Percentiles rank a stretch among this genome's conserved stretches.
Conservation (phyloP, 192 early-diverging fungal species). For the Fimicolochytrium jonesii region DNA sequence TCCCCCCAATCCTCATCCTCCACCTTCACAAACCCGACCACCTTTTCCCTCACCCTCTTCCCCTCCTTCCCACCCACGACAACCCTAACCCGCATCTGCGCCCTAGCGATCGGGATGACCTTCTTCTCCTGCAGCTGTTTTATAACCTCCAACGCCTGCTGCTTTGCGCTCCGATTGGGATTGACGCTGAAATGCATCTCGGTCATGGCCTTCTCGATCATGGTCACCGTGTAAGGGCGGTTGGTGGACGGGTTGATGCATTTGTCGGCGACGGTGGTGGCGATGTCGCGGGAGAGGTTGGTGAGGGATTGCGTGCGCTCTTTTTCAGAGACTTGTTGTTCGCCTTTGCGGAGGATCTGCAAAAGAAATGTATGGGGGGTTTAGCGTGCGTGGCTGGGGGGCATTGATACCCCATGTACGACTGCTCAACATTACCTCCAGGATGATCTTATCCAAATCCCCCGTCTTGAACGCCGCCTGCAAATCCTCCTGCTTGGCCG, state of each 20-base stretch:
- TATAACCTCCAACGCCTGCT: conserved; percentile 93
- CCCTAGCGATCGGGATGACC: conserved; percentile 86
- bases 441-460: conserved; percentile 70
- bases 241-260: conserved; percentile 95
- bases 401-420: too few species aligned
- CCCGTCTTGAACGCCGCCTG: conserved; percentile 84
- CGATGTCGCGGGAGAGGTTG: conserved; percentile 84
- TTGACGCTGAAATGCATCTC: conserved; percentile 92
- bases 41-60: conserved; percentile 80
- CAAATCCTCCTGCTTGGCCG: conserved; percentile 85
- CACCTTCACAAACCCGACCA: conserved; percentile 58
- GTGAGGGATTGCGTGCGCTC: conserved; percentile 84
- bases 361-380: too few species aligned
- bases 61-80: conserved; percentile 76
- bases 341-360: conserved; percentile 91
- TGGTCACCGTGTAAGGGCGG: conserved; percentile 91
- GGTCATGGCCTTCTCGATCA: conserved; percentile 97
- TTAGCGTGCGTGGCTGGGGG: too few species aligned
- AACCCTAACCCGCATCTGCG: conserved; percentile 90
- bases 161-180: conserved; percentile 82
- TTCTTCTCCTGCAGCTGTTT: conserved; percentile 84
- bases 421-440: conserved; percentile 36
- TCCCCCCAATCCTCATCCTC: conserved; percentile 78
- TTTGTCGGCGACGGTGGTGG: conserved; percentile 90
- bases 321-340: conserved; percentile 94